Conservation (phyloP, 768 basidiomycete species). For the Boletus rubescentipes region DNA sequence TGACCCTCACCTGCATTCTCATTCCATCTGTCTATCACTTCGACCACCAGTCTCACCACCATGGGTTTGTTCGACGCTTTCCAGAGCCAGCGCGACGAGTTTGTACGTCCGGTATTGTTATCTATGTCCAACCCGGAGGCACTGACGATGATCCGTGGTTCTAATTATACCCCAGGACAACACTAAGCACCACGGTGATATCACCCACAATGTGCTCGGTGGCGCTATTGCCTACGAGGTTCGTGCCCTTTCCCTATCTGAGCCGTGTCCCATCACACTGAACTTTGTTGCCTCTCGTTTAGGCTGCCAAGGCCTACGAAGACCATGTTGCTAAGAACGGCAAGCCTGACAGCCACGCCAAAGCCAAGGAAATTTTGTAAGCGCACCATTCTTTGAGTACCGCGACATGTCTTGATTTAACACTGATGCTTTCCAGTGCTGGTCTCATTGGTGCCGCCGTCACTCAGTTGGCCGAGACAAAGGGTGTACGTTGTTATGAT, state of each 20-base stretch:
- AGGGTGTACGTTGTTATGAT: conserved; percentile 12
- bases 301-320: conserved; percentile 22
- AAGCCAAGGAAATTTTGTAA: conserved; percentile 21
- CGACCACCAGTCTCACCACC: too few relatives aligned
- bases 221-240: conserved; percentile 22
- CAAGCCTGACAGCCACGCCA: conserved; percentile 18
- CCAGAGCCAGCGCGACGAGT: too few relatives aligned
- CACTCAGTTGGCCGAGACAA: conserved; percentile 15
- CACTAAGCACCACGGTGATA: too few relatives aligned
- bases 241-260: not conserved
- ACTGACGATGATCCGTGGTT: too few relatives aligned
- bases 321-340: conserved; percentile 14
- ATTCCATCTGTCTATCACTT: too few relatives aligned
- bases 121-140: too few relatives aligned
- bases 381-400: not conserved
- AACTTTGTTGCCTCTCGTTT: not conserved
- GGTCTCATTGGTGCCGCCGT: conserved; percentile 1
- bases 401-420: too few relatives aligned
- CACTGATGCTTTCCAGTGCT: not conserved
- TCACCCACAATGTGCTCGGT: conserved; percentile 17
- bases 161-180: too few relatives aligned
- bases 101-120: too few relatives aligned
- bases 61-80: too few relatives aligned
- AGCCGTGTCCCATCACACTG: not conserved
- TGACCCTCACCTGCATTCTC: too few relatives aligned